A percentile compares a stretch with the other conserved stretches of the same genome.
Conservation (phyloP, 2,329 filamentous ascomycete genomes). For the Dactylellina leptospora region DNA sequence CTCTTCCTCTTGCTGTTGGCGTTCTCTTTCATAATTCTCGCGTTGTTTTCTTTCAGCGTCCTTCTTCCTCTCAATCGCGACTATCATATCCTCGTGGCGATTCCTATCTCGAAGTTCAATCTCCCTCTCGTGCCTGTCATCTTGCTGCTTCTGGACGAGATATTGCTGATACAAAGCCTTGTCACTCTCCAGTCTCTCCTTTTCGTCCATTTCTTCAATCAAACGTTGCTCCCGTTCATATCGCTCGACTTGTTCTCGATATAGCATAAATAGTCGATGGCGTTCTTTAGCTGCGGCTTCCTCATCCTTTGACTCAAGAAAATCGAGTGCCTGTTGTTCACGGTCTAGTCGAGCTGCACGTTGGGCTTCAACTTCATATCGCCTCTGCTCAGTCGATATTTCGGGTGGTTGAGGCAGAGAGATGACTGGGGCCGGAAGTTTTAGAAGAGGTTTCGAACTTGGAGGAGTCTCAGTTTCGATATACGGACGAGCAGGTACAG, state of each 20-base stretch:
- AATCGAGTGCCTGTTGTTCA: conserved; percentile 32
- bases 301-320: conserved; percentile 38
- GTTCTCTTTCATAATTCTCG: conserved; percentile 41
- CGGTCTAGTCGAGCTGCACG: conserved; percentile 29
- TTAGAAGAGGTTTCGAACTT: no score
- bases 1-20: conserved; percentile 43
- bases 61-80: conserved; percentile 48
- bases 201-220: conserved; percentile 32
- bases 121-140: conserved; percentile 37
- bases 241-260: conserved; percentile 39
- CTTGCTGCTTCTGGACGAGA: conserved; percentile 42
- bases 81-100: conserved; percentile 36
- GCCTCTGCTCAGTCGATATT: conserved; percentile 32
- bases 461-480: neutral
- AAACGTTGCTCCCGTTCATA: conserved; percentile 38
- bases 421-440: neutral
- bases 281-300: conserved; percentile 37
- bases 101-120: conserved; percentile 39
- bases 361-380: conserved; percentile 48
- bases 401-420: neutral
- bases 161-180: conserved; percentile 41
- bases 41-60: conserved; percentile 32
- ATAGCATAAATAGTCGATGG: conserved; percentile 39
- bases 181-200: conserved; percentile 36
- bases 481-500: neutral